Evolutionary conservation across 441 rosid genomes (phyloP).

Genomic region (Metrosideros polymorpha): DNA sequence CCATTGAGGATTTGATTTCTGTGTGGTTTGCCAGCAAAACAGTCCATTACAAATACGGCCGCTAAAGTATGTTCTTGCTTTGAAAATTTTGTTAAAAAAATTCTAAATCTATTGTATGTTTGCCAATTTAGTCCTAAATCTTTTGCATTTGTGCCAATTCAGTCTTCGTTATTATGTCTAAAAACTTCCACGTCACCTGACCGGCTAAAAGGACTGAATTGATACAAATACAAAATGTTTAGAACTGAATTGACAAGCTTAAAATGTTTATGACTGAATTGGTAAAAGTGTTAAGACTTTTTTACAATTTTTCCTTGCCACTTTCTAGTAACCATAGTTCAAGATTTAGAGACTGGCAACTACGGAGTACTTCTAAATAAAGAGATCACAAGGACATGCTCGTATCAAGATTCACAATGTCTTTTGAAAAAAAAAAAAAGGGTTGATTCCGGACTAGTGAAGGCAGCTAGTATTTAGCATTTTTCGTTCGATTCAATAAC

Average conservation of each 20-base stretch:
- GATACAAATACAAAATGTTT: no score
- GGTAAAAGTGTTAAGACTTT: no score
- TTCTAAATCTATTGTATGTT: no score
- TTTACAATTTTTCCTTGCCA: no score
- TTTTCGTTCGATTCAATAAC: background rate
- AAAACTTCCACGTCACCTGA: no score
- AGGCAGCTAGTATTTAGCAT: background rate
- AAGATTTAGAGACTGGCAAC: background rate
- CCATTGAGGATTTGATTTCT: background rate
- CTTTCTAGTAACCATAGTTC: background rate
- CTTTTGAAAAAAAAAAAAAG: background rate
- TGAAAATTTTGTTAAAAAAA: no score
- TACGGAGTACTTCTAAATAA: background rate
- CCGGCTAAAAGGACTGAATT: no score
- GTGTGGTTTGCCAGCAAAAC: background rate
- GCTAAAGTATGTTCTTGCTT: background rate
- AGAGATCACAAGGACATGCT: background rate
- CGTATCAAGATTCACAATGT: background rate
- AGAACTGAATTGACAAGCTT: no score
- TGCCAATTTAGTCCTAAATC: no score
- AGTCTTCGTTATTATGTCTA: no score
- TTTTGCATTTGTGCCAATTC: no score
- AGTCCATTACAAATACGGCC: background rate
- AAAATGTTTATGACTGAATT: no score
- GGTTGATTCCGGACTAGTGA: background rate